Percentiles rank a stretch among this genome's conserved stretches.
Conservation (phyloP, 768 basidiomycete species). For the Mycena epipterygia region DNA sequence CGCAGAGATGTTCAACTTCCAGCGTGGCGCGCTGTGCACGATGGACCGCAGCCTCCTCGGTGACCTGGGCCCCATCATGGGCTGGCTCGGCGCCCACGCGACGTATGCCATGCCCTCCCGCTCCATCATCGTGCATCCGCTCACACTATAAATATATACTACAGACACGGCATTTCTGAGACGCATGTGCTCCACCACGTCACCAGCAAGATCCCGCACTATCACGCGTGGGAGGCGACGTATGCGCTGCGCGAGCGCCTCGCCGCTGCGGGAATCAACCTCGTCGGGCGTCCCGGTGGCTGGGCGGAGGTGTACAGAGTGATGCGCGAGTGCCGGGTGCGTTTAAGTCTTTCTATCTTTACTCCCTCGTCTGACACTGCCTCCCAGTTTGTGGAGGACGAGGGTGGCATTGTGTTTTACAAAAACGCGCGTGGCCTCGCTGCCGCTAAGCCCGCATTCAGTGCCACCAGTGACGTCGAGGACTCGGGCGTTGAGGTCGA, state of each 20-base stretch:
- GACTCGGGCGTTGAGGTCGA: constrained; percentile 76
- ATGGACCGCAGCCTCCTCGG: constrained; percentile 67
- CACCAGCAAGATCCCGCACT: constrained; percentile 77
- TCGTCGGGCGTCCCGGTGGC: constrained; percentile 62
- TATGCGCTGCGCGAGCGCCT: constrained; percentile 69
- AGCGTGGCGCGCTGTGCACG: constrained; percentile 69
- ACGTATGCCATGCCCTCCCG: constrained; percentile 42
- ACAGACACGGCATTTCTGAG: constrained; percentile 70
- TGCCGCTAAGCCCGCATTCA: constrained; percentile 54
- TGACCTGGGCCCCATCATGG: constrained; percentile 64
- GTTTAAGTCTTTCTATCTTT: constrained; percentile 15
- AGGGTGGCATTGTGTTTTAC: constrained; percentile 71
- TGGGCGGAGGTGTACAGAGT: constrained; percentile 63
- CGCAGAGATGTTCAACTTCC: constrained; percentile 64
- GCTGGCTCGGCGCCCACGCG: constrained; percentile 65
- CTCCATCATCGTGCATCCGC: neutral
- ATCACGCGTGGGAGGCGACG: constrained; percentile 74
- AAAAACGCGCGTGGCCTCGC: constrained; percentile 70
- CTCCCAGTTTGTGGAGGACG: constrained; percentile 70
- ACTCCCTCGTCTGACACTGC: neutral
- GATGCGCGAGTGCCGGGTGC: constrained; percentile 55
- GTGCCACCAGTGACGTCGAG: constrained; percentile 52
- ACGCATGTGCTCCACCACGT: constrained; percentile 77
- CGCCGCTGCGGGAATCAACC: constrained; percentile 53
- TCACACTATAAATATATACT: neutral